Evolutionary conservation across 2,329 filamentous ascomycete species (phyloP).

Genomic region (Tolypocladium inflatum): DNA sequence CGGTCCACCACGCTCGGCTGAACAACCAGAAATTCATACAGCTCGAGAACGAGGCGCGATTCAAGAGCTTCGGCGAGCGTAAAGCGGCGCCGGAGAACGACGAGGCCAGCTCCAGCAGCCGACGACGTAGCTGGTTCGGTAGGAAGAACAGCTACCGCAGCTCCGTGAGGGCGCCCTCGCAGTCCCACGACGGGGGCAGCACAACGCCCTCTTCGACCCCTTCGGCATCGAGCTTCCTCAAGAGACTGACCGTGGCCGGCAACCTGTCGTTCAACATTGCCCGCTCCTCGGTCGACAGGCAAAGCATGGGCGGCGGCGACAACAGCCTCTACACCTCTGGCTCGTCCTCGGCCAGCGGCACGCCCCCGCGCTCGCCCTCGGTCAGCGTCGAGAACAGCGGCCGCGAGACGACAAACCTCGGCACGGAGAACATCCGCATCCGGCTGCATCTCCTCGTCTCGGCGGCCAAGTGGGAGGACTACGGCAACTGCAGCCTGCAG

Average conservation of each 20-base stretch:
- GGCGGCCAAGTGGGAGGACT: slow-evolving; percentile 78
- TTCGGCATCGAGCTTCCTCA: slow-evolving; percentile 73
- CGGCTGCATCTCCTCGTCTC: slow-evolving; percentile 73
- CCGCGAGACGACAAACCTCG: slow-evolving; percentile 53
- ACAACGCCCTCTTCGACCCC: slow-evolving; percentile 49
- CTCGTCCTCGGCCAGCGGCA: slow-evolving; percentile 39
- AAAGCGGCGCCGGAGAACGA: slow-evolving; percentile 35
- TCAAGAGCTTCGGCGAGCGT: slow-evolving; percentile 59
- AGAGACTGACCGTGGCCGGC: slow-evolving; percentile 61
- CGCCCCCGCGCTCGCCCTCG: slow-evolving; percentile 46
- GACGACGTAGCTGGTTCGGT: slow-evolving; percentile 48
- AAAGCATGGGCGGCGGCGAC: slow-evolving; percentile 37
- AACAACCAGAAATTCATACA: slow-evolving; percentile 84
- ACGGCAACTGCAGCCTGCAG: slow-evolving; percentile 74
- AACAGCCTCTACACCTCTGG: slow-evolving; percentile 54
- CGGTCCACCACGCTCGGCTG: slow-evolving; percentile 81
- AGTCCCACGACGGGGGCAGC: slow-evolving; percentile 66
- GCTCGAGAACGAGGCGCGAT: slow-evolving; percentile 56
- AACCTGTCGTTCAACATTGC: slow-evolving; percentile 72
- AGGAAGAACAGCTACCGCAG: slow-evolving; percentile 57
- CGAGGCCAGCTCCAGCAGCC: slow-evolving; percentile 35
- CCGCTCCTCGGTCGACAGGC: slow-evolving; percentile 61
- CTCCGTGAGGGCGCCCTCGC: slow-evolving; percentile 49
- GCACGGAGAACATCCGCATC: slow-evolving; percentile 64
- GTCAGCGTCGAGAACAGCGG: slow-evolving; percentile 43